phyloP scores from a whole-genome alignment of 2,329 filamentous ascomycete species.

The Neonectria ditissima region DNA sequence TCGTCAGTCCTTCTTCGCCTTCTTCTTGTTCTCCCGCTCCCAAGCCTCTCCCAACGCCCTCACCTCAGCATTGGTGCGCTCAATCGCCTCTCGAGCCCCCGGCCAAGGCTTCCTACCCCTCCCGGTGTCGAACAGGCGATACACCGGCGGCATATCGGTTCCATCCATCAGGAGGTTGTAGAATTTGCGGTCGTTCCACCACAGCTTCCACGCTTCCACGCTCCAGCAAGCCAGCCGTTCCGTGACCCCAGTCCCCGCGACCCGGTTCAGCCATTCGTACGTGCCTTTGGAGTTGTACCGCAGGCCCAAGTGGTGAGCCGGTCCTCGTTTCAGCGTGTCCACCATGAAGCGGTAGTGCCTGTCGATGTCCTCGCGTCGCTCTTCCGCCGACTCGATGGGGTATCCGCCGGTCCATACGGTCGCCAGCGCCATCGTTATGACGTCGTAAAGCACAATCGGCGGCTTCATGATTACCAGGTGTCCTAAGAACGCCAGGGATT shows the following conservation, averaged over 20 bases:
- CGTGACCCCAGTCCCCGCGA: conserved; percentile 56
- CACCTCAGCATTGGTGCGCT: conserved; percentile 42
- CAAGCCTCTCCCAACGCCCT: conserved; percentile 37
- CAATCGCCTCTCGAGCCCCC: conserved; percentile 50
- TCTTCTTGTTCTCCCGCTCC: conserved; percentile 38
- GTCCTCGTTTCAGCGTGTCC: conserved; percentile 38
- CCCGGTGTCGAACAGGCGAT: conserved; percentile 56
- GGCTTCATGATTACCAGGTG: conserved; percentile 42
- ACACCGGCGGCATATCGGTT: conserved; percentile 52
- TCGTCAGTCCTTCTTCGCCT: conserved; percentile 33
- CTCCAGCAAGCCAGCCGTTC: conserved; percentile 54
- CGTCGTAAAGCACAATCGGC: conserved; percentile 45
- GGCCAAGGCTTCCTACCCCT: conserved; percentile 54
- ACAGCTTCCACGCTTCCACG: conserved; percentile 56
- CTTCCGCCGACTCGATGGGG: conserved; percentile 34
- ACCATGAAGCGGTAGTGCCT: conserved; percentile 42
- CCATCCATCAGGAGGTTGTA: conserved; percentile 56
- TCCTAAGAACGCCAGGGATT: conserved; percentile 48
- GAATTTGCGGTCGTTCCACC: conserved; percentile 55
- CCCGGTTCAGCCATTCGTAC: conserved; percentile 54
- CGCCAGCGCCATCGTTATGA: conserved; percentile 47
- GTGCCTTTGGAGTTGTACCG: conserved; percentile 37
- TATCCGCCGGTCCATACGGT: conserved; percentile 45
- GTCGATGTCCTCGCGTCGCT: conserved; percentile 46
- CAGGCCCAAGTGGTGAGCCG: conserved; percentile 42